Evolutionary conservation across 345 rosid species (phyloP).

Genomic region (Linum trigynum): DNA sequence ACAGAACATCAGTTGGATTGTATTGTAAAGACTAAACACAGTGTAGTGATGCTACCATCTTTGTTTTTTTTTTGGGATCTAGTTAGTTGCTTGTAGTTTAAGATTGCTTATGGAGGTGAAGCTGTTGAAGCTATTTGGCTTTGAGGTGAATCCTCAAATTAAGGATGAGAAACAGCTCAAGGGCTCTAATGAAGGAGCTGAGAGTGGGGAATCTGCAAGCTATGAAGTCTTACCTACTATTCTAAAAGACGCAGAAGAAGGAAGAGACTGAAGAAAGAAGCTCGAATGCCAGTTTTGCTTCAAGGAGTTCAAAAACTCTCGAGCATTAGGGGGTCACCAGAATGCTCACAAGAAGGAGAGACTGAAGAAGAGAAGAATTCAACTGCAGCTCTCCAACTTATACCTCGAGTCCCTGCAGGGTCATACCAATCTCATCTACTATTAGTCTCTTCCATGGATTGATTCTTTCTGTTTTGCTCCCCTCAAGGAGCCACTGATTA

Average conservation of each 20-base stretch:
- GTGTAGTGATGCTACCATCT: not conserved
- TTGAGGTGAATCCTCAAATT: constrained; percentile 4
- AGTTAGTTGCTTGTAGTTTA: not conserved
- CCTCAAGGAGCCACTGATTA: constrained; percentile 6
- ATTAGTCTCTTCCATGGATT: constrained; percentile 8
- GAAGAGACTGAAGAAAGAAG: constrained; percentile 14
- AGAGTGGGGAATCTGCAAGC: not conserved
- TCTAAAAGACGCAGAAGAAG: constrained; percentile 2
- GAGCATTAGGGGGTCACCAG: constrained; percentile 9
- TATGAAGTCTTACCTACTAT: too few relatives aligned
- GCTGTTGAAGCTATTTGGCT: constrained; percentile 10
- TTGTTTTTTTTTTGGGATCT: not conserved
- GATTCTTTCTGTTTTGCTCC: not conserved
- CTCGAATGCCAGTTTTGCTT: constrained; percentile 14
- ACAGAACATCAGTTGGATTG: not conserved
- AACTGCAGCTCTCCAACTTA: not conserved
- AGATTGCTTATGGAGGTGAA: constrained; percentile 1
- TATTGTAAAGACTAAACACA: not conserved
- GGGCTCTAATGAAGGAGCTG: not conserved
- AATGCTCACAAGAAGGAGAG: constrained; percentile 14
- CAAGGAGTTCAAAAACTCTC: constrained; percentile 16
- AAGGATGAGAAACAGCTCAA: not conserved
- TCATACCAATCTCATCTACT: not conserved
- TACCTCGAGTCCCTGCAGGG: not conserved
- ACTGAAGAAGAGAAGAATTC: constrained; percentile 14